Evolutionary conservation across 2,329 filamentous ascomycete species (phyloP), one percentile per base, ranked within the genome.

Genomic region (Pyrenophora teres): DNA sequence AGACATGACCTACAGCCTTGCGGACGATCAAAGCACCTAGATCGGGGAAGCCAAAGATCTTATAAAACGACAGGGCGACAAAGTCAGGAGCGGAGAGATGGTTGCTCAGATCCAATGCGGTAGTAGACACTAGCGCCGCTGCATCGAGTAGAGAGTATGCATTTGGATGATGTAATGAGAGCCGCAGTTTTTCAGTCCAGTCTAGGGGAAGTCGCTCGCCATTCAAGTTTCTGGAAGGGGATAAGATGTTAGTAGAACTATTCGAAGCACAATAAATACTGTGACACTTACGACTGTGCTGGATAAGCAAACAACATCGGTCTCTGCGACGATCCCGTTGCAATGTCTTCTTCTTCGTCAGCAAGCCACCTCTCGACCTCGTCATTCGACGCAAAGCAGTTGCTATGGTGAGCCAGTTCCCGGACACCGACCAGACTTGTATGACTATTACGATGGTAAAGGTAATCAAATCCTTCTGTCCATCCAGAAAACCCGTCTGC

Each of bases 21-120:
- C 88, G 85, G 5, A 97, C 85, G 15, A 97, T 85, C 48, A 97
- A 76, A 1, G 87, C 92, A 1, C 93, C 93, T 1, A 97, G 78
- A 67, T 97, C 90, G 0, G 93, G 93, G 59, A 96, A 97, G 1
- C 93, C 93, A 70, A 97, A 97, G 12, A 96, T 92, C 71, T 97
- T 97, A 76, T 97, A 95, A 60, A 97, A 87, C 68, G 92, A 97
- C 23, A 97, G 67, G 0, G 89, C 86, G 0, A 84, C 85, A 58
- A 97, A 97, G 70, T 97, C 93, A 0, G 93, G 89, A 0, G 85
- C 83, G 9, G 77, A 74, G 59, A 77, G 78, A 15, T 83, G 78
- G 8, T 85, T 76, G 25, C 74, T 76, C 36, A 88, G 80, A 46
- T 82, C 77, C 43, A 89, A 74, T 6, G 80, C 80, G 36, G 77